Conservation (phyloP, 192 early-diverging fungal genomes). For the Neocallimastix lanati region DNA sequence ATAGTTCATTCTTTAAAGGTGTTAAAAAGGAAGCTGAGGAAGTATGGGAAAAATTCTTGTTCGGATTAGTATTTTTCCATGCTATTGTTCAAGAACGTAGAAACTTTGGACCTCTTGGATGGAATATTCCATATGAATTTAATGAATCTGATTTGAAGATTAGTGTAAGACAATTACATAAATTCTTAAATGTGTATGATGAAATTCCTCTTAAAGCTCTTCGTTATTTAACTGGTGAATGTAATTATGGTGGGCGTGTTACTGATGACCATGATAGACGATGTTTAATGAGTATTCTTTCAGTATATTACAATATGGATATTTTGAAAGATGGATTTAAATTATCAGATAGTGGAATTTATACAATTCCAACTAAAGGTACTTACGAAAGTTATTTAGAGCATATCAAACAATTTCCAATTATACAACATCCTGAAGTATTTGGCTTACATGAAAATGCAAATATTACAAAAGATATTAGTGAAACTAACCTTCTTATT, state of each 20-base stretch:
- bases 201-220: background rate
- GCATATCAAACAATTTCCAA: slow-evolving; percentile 31
- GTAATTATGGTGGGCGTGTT: slow-evolving; percentile 42
- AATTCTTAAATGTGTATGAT: background rate
- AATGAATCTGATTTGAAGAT: slow-evolving; percentile 26
- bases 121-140: slow-evolving; percentile 19
- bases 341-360: slow-evolving; percentile 33
- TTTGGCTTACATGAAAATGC: slow-evolving; percentile 48
- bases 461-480: slow-evolving; percentile 38
- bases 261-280: slow-evolving; percentile 34
- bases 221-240: slow-evolving; percentile 16
- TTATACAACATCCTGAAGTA: slow-evolving; percentile 32
- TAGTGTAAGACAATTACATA: slow-evolving; percentile 28
- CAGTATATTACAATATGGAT: slow-evolving; percentile 23
- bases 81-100: slow-evolving; percentile 35
- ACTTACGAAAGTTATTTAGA: slow-evolving; percentile 32
- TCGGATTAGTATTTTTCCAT: slow-evolving; percentile 42
- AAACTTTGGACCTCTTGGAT: slow-evolving; percentile 41
- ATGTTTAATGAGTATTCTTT: slow-evolving; percentile 26
- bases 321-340: slow-evolving; percentile 32
- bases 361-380: slow-evolving; percentile 27
- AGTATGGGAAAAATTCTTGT: slow-evolving; percentile 32
- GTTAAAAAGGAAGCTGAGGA: slow-evolving; percentile 23
- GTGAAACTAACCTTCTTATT: slow-evolving; percentile 30
- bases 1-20: slow-evolving; percentile 30